These are phyloP conservation scores for Arachis monticola DNA, from an alignment of 331 rosid genomes.

Conservation along the genomic window DNA sequence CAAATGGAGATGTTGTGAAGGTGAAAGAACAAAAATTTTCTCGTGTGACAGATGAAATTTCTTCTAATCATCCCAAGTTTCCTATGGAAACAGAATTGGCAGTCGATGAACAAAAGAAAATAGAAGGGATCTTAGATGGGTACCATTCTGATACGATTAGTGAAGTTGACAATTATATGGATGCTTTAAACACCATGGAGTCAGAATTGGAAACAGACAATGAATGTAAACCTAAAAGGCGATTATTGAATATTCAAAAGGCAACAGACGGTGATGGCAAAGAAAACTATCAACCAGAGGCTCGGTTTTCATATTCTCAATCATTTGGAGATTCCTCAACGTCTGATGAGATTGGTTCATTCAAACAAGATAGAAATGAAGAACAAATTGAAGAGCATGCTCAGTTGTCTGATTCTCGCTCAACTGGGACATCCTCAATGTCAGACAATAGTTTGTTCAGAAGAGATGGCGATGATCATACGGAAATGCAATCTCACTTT, in stretches of 20 bases:
- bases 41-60: constrained; percentile 45
- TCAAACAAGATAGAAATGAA: constrained; percentile 57
- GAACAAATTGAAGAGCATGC: constrained; percentile 58
- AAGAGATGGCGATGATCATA: constrained; percentile 58
- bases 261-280: constrained; percentile 49
- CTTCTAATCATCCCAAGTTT: constrained; percentile 46
- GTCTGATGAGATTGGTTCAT: constrained; percentile 68
- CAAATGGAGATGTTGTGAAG: constrained; percentile 50
- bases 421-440: constrained; percentile 61
- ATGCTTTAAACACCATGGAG: constrained; percentile 87
- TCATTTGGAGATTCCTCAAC: constrained; percentile 68
- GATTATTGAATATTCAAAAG: constrained; percentile 46
- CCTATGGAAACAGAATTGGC: constrained; percentile 52
- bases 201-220: constrained; percentile 85
- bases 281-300: constrained; percentile 48
- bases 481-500: constrained; percentile 58
- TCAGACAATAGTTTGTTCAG: constrained; percentile 58
- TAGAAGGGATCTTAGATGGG: constrained; percentile 56
- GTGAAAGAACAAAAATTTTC: constrained; percentile 57
- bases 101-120: constrained; percentile 55
- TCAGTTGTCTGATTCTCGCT: constrained; percentile 69
- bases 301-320: constrained; percentile 67
- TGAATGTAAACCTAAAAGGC: constrained; percentile 58
- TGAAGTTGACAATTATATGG: constrained; percentile 90
- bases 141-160: constrained; percentile 71